Conservation (phyloP, 73 alveolate species). For the Effrenium voratum region DNA sequence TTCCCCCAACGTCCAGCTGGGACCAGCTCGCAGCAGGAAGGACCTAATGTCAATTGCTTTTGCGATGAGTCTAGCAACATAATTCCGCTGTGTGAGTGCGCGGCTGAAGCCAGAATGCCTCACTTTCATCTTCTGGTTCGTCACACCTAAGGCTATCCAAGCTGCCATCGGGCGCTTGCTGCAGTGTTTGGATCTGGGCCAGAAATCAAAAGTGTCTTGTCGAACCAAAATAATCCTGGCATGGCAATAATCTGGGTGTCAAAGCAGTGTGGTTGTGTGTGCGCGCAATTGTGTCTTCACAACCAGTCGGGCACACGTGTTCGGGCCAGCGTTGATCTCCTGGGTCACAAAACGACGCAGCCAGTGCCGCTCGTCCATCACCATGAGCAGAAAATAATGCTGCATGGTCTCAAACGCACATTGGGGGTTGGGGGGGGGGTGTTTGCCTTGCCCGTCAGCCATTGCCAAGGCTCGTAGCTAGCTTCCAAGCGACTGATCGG, state of each 20-base stretch:
- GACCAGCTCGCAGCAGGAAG: constrained; percentile 72
- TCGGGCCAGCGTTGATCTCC: constrained; percentile 89
- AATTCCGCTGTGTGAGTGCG: not conserved
- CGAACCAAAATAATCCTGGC: constrained; percentile 74
- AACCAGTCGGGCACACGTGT: constrained; percentile 51
- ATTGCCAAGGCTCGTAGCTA: constrained; percentile 56
- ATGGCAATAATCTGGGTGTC: not conserved
- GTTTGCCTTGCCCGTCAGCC: too few species aligned
- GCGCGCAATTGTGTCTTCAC: not conserved
- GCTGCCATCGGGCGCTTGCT: not conserved
- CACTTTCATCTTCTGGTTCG: constrained; percentile 75
- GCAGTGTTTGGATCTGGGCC: not conserved
- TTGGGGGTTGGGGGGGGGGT: too few species aligned
- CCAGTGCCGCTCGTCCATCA: too few species aligned
- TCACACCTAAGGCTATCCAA: constrained; percentile 14
- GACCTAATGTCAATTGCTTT: constrained; percentile 9
- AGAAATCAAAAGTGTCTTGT: constrained; percentile 76
- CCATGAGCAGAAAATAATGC: too few species aligned
- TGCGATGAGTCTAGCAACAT: not conserved
- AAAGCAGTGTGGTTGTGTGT: not conserved
- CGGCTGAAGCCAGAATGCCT: constrained; percentile 82
- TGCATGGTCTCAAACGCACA: too few species aligned
- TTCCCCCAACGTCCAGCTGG: constrained; percentile 83
- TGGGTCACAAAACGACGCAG: not conserved
- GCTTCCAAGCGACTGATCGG: constrained; percentile 58